Evolutionary conservation across 768 basidiomycete species (phyloP).

Genomic region (Tubosaeta sp.): DNA sequence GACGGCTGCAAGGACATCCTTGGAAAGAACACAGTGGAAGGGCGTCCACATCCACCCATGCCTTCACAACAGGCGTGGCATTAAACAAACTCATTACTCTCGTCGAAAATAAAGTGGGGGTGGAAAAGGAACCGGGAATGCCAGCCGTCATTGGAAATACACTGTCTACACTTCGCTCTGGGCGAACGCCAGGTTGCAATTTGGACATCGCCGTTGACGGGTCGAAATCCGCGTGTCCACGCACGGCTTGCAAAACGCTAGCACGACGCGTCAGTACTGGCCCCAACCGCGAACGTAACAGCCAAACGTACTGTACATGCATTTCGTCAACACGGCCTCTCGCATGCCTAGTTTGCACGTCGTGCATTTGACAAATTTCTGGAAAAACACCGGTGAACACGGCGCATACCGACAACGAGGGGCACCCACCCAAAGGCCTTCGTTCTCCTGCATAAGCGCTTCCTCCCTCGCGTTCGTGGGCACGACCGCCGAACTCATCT

Average conservation of each 20-base stretch:
- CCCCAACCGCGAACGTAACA: neutral
- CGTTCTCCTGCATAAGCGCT: conserved; percentile 39
- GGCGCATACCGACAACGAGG: neutral
- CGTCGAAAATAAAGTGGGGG: neutral
- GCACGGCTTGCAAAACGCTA: conserved; percentile 83
- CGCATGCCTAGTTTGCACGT: conserved; percentile 80
- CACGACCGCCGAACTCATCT: conserved; percentile 30
- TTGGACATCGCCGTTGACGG: conserved; percentile 91
- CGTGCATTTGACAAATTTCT: conserved; percentile 81
- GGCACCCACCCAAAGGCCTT: conserved; percentile 55
- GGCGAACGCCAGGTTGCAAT: conserved; percentile 78
- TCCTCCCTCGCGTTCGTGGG: conserved; percentile 30
- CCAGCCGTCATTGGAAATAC: conserved; percentile 55
- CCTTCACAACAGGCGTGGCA: neutral
- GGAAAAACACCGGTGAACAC: neutral
- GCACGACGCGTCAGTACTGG: neutral
- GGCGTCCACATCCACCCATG: neutral
- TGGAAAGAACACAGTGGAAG: neutral
- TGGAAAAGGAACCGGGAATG: neutral
- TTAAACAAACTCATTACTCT: neutral
- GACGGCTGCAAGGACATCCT: neutral
- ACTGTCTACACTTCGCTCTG: conserved; percentile 75
- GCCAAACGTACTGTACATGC: conserved; percentile 77
- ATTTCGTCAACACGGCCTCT: conserved; percentile 77
- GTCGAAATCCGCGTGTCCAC: conserved; percentile 82